Conservation (phyloP, 2,329 filamentous ascomycete genomes). For the Thelonectria blattea region DNA sequence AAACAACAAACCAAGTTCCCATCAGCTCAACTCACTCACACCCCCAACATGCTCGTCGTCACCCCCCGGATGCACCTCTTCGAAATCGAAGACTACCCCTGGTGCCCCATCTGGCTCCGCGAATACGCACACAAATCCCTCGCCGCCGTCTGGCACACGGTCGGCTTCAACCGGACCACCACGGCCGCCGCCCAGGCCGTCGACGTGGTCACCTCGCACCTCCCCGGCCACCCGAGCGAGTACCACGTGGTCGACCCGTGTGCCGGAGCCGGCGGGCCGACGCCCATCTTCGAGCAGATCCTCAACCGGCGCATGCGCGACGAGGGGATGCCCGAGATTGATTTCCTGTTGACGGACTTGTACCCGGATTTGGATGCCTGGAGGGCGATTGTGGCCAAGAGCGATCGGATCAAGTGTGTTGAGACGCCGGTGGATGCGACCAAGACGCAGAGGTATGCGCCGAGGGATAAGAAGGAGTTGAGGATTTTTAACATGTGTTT, state of each 20-base stretch:
- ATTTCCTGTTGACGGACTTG: conserved; percentile 31
- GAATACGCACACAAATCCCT: conserved; percentile 33
- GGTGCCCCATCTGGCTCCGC: conserved; percentile 33
- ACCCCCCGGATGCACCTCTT: conserved; percentile 33
- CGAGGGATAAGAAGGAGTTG: conserved; percentile 30
- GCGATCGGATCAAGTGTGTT: conserved; percentile 30
- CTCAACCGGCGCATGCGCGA: conserved; percentile 27
- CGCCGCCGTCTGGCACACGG: conserved; percentile 29
- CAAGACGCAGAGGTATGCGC: conserved; percentile 23
- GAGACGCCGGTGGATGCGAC: conserved; percentile 30
- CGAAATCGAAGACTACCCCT: conserved; percentile 32
- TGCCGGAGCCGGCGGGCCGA: conserved; percentile 29
- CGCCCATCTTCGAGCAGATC: conserved; percentile 31
- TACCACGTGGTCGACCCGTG: conserved; percentile 33
- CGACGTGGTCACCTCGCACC: conserved; percentile 28
- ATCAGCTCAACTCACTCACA: background rate
- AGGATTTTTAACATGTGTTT: conserved; percentile 35
- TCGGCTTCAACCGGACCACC: conserved; percentile 29
- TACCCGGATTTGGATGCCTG: conserved; percentile 31
- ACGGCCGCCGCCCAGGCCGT: conserved; percentile 29
- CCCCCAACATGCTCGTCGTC: conserved; percentile 23
- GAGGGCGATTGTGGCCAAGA: conserved; percentile 29
- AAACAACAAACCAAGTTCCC: background rate
- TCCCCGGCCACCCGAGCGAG: conserved; percentile 28
- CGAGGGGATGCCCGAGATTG: conserved; percentile 25